Base-by-base conservation (phyloP, 176 grass and related monocot species). In the Bolboschoenus planiculmis region DNA sequence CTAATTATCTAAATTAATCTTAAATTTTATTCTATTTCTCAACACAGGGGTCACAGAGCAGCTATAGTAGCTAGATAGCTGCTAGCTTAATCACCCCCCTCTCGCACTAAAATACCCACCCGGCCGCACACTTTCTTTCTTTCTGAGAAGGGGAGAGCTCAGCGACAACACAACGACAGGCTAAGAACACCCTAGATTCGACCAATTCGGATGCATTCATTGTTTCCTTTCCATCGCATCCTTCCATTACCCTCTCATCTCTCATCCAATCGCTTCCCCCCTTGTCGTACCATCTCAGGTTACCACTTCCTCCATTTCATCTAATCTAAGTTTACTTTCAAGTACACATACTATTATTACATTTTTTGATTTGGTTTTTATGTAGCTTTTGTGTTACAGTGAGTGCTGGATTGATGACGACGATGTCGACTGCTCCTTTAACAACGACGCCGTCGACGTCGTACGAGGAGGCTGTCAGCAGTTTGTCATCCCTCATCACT, bases 401-500 rank as follows among this genome's bases (percentile, higher is more conserved):
- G 34, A 63, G 58, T 33, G 36, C 80, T 46, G 37, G 13, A 65
- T 82, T 24, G 18, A 65, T 64, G 57, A 20, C 57, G 13, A 27
- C 48, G 56, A 59, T 13, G 46, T 9, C 44, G 4, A 48, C 46
- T 27, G 33, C 35, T 42, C 31, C 46, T 77, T 82, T 44, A 20
- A 31, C 58, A 18, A 65, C 7, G 60, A 82, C 20, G 58, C 63
- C 81, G 81, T 85, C 85, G 35, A 95, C 81, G 81, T 85, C 85
- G 35, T 98, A 98, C 81, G 96, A 95, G 73, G 90, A 91, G 79
- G 90, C 94, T 71, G 85, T 95, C 8, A 87, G 79, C 61, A 87
- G 87, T 90, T 84, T 95, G 75, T 85, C 90, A 43, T 98, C 96
- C 50, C 92, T 98, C 46, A 98, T 98, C 81, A 89, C 82, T 66